Evolutionary conservation across 2,329 filamentous ascomycete species (phyloP).

Genomic region (Aspergillus ochraceoroseus): DNA sequence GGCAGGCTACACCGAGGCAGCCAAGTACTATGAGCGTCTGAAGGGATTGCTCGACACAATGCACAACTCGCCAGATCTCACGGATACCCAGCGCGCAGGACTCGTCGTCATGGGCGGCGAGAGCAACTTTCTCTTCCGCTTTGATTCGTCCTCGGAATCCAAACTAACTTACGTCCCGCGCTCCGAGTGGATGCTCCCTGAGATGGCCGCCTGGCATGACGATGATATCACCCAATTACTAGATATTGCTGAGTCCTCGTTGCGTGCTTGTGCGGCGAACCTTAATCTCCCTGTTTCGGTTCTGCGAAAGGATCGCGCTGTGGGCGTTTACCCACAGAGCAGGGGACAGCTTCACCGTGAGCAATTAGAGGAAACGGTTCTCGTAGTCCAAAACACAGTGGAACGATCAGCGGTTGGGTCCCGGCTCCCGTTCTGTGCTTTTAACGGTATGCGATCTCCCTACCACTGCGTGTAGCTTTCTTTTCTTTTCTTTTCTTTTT

Average conservation of each 20-base stretch:
- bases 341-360: constrained; percentile 72
- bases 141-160: constrained; percentile 59
- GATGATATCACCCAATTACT: constrained; percentile 73
- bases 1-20: constrained; percentile 84
- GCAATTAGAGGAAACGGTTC: constrained; percentile 88
- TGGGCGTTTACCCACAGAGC: constrained; percentile 66
- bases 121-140: constrained; percentile 90
- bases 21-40: constrained; percentile 79
- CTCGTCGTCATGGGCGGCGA: constrained; percentile 93
- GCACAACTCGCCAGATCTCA: constrained; percentile 56
- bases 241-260: constrained; percentile 78
- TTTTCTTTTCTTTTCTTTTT: neutral
- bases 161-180: constrained; percentile 61
- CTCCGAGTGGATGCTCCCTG: constrained; percentile 56
- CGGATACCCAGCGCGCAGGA: constrained; percentile 64
- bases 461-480: too few species aligned
- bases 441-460: constrained; percentile 60
- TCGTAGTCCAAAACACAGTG: constrained; percentile 88
- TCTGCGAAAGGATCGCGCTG: constrained; percentile 81
- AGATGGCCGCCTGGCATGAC: constrained; percentile 51
- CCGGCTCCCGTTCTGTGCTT: constrained; percentile 84
- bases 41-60: constrained; percentile 82
- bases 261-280: constrained; percentile 73
- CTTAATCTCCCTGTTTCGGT: constrained; percentile 74
- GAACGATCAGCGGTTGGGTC: constrained; percentile 69